Evolutionary conservation across 2,329 filamentous ascomycete genomes (phyloP).

Genomic region (Aspergillus aculeatus): DNA sequence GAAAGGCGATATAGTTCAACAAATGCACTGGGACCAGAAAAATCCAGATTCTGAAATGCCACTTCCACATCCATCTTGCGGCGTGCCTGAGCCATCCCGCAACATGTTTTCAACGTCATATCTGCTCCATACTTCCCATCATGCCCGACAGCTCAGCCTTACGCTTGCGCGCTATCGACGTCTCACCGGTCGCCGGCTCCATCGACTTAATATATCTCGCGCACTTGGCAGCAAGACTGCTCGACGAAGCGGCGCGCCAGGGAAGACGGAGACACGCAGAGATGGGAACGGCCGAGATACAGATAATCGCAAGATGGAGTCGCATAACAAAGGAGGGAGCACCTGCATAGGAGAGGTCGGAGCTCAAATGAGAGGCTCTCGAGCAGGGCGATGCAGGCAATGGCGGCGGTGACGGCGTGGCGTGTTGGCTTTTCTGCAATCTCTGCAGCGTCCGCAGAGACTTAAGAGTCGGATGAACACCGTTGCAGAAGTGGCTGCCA

Average conservation of each 20-base stretch:
- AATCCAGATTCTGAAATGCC: too few relatives aligned
- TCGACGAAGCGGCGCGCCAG: background rate
- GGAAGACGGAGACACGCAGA: background rate
- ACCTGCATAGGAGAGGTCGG: background rate
- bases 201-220: background rate
- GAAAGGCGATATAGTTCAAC: too few relatives aligned
- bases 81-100: background rate
- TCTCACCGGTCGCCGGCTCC: background rate
- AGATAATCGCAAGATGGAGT: background rate
- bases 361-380: background rate
- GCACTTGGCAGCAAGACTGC: background rate
- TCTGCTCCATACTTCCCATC: background rate
- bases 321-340: background rate
- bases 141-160: background rate
- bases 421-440: background rate
- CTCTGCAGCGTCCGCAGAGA: background rate
- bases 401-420: background rate
- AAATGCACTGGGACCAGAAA: too few relatives aligned
- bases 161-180: background rate
- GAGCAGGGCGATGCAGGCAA: background rate
- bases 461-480: too few relatives aligned
- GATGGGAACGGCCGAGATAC: background rate
- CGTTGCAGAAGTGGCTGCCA: background rate
- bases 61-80: background rate
- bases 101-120: background rate